Conservation (phyloP, 495 filamentous ascomycete genomes). For the Annulohypoxylon stygium region DNA sequence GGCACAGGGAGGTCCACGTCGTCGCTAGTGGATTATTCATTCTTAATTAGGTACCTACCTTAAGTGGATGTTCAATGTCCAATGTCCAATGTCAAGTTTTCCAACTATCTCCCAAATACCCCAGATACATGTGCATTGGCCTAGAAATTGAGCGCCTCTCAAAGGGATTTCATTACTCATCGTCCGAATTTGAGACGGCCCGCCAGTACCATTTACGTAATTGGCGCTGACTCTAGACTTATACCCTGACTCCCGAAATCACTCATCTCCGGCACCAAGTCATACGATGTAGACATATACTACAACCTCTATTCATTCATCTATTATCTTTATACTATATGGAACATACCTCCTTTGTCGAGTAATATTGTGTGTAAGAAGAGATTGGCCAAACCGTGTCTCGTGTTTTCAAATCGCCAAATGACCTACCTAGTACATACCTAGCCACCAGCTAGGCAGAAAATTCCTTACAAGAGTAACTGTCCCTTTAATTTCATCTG, state of each 20-base stretch:
- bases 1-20: not conserved
- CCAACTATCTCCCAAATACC: too few relatives aligned
- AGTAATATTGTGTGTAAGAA: slow-evolving; percentile 2
- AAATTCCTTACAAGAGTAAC: not conserved
- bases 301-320: not conserved
- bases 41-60: not conserved
- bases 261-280: not conserved
- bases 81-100: not conserved
- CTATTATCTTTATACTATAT: not conserved
- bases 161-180: slow-evolving; percentile 39
- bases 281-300: slow-evolving; percentile 32
- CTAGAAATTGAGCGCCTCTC: slow-evolving; percentile 23
- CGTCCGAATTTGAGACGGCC: not conserved
- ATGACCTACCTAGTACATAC: not conserved
- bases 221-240: slow-evolving; percentile 27
- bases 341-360: not conserved
- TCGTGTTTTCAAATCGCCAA: not conserved
- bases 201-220: slow-evolving; percentile 37
- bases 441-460: not conserved
- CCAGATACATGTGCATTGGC: not conserved
- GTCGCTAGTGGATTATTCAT: not conserved
- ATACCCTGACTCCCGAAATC: slow-evolving; percentile 9
- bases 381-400: slow-evolving; percentile 14
- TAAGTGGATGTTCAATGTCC: not conserved
- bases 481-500: not conserved